A percentile compares a stretch with the other conserved stretches of the same genome.
These are phyloP conservation scores for Boletus speciosus DNA, from an alignment of 768 basidiomycete species.

Conservation along the genomic window DNA sequence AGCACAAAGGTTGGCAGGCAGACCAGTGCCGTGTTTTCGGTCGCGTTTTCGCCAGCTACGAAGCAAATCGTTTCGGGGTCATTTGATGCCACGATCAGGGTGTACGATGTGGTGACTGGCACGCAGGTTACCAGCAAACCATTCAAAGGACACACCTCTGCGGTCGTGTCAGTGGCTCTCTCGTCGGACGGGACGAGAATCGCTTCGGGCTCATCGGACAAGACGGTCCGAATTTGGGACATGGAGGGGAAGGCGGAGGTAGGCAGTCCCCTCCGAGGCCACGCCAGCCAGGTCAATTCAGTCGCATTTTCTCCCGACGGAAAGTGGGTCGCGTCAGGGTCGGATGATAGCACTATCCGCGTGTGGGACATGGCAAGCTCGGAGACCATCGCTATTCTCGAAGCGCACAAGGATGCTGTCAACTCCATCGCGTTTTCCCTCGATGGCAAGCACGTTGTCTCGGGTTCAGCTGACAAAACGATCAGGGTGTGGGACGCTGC, in stretches of 20 bases:
- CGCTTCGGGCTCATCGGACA: not conserved
- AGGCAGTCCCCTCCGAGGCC: not conserved
- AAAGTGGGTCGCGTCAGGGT: not conserved
- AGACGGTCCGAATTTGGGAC: slow-evolving; percentile 1
- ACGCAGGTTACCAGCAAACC: not conserved
- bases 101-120: not conserved
- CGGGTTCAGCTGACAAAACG: too few species aligned
- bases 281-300: not conserved
- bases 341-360: not conserved
- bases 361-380: not conserved
- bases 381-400: not conserved
- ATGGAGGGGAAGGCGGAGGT: not conserved
- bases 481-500: too few species aligned
- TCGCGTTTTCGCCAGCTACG: not conserved
- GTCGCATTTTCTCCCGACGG: not conserved
- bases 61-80: not conserved
- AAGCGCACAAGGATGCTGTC: not conserved
- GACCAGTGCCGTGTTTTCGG: not conserved
- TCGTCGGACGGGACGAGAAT: slow-evolving; percentile 1
- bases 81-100: not conserved
- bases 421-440: not conserved
- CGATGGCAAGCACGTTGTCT: too few species aligned
- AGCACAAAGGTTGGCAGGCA: not conserved
- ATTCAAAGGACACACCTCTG: not conserved
- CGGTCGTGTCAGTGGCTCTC: not conserved